Evolutionary conservation across 164 flowering plant species (phyloP), one percentile per base, ranked within the genome.

Genomic region (Stephania cephalantha): DNA sequence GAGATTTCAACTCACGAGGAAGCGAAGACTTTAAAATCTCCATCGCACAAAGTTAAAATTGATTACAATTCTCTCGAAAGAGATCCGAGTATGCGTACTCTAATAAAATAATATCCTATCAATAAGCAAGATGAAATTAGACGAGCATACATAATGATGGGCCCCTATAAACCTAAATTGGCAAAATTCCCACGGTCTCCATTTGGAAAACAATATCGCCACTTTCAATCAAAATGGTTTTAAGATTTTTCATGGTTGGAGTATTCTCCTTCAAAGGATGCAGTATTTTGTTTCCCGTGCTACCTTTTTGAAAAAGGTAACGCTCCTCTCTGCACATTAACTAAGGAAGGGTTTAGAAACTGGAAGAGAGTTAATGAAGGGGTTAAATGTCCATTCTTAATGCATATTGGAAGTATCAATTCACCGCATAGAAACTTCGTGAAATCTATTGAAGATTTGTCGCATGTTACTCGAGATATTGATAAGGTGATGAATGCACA

Each of bases 391-490:
- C 25, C 25, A 25, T 25, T 25, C 25, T 25, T 25, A 0, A 25
- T 0, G 25, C 25, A 25, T 0, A 25, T 25, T 25, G 25, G 25
- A 25, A 25, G 25, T 25, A 25, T 1, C 63, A 61, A 68, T 25
- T 25, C 25, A 25, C 25, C 0, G 0, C 25, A 25, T 25, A 25
- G 25, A 25, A 25, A 25, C 25, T 25, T 0, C 0, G 25, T 25
- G 25, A 25, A 25, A 25, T 25, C 25, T 25, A 0, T 25, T 25
- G 25, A 25, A 25, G 25, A 25, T 25, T 25, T 25, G n/a, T n/a
- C n/a, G 61, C 66, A 74, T 42, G 15, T 18, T 29, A 7, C 50
- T n/a, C 35, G 68, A 17, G 73, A 31, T 68, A 55, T 80, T 70
- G 65, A 71, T 1, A 52, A 66, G 1, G 15, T 64, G 18, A 17